Evolutionary conservation across 495 filamentous ascomycete species (phyloP).

Genomic region (Neurospora sp.): DNA sequence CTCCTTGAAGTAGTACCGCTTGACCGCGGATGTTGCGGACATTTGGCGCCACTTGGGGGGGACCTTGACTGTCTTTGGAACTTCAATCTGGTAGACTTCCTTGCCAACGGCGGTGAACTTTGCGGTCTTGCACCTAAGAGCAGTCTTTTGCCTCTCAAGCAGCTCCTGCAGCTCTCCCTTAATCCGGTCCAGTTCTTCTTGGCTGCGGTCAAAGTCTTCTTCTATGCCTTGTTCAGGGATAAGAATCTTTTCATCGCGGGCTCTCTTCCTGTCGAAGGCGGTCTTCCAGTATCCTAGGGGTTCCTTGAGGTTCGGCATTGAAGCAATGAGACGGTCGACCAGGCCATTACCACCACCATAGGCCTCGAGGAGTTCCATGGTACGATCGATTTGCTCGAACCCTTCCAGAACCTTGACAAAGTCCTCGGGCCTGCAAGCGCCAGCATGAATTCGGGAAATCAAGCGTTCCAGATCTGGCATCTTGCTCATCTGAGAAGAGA

Average conservation of each 20-base stretch:
- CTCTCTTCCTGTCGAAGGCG: conserved; percentile 80
- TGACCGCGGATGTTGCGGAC: conserved; percentile 83
- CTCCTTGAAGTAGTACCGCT: conserved; percentile 89
- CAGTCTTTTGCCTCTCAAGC: conserved; percentile 57
- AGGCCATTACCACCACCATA: conserved; percentile 67
- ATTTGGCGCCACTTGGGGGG: conserved; percentile 90
- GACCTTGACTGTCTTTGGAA: conserved; percentile 76
- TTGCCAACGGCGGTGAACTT: conserved; percentile 86
- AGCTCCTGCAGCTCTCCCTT: conserved; percentile 60
- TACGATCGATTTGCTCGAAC: conserved; percentile 94
- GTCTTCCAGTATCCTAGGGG: conserved; percentile 80
- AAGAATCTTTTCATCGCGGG: conserved; percentile 58
- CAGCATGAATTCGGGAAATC: conserved; percentile 91
- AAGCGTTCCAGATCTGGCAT: conserved; percentile 92
- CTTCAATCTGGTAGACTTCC: conserved; percentile 93
- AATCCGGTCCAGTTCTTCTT: conserved; percentile 62
- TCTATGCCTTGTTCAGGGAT: conserved; percentile 86
- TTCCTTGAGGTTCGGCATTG: conserved; percentile 73
- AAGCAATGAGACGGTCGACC: conserved; percentile 67
- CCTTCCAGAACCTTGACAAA: conserved; percentile 93
- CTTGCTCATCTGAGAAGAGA: conserved; percentile 74
- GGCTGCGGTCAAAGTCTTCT: conserved; percentile 82
- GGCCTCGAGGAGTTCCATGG: conserved; percentile 63
- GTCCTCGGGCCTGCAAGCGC: conserved; percentile 75
- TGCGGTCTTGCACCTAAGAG: conserved; percentile 57